Evolutionary conservation across 2,329 filamentous ascomycete genomes (phyloP).

Genomic region (Didymella pinodella): DNA sequence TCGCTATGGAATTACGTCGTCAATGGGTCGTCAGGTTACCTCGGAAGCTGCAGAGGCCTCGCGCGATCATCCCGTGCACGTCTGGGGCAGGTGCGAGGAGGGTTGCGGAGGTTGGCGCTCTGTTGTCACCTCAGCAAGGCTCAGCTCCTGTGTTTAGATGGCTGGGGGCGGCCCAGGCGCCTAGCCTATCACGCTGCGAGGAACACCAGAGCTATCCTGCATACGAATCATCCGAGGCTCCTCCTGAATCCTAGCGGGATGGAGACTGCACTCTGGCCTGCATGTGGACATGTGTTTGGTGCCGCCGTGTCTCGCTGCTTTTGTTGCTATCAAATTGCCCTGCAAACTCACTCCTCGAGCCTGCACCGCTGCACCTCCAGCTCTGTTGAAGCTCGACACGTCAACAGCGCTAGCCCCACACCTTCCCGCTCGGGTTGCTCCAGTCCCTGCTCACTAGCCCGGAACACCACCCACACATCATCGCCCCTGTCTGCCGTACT

Average conservation of each 20-base stretch:
- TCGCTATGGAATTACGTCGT: slow-evolving; percentile 19
- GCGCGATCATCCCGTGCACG: slow-evolving; percentile 45
- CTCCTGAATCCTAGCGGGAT: slow-evolving; percentile 14
- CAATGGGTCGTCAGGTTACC: slow-evolving; percentile 33
- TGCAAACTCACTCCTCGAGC: neutral
- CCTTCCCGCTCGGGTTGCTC: slow-evolving; percentile 16
- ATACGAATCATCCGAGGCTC: slow-evolving; percentile 32
- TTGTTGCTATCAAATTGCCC: slow-evolving; percentile 2
- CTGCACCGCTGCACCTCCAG: neutral
- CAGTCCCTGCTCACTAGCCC: slow-evolving; percentile 12
- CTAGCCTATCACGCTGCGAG: slow-evolving; percentile 23
- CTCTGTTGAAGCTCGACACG: slow-evolving; percentile 6
- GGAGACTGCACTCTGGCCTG: neutral
- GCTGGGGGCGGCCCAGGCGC: slow-evolving; percentile 17
- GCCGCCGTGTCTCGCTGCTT: slow-evolving; percentile 4
- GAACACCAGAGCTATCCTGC: slow-evolving; percentile 24
- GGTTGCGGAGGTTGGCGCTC: slow-evolving; percentile 26
- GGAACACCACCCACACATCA: slow-evolving; percentile 3
- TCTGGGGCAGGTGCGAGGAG: slow-evolving; percentile 36
- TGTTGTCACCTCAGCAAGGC: slow-evolving; percentile 18
- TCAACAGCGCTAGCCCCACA: slow-evolving; percentile 20
- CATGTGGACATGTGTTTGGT: slow-evolving; percentile 16
- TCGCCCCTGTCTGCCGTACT: slow-evolving; percentile 33
- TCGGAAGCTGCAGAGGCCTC: slow-evolving; percentile 40
- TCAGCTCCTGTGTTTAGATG: slow-evolving; percentile 16